Percentiles rank a stretch among this genome's conserved stretches.
Conservation (phyloP, 2,329 filamentous ascomycete genomes). For the Trichophyton mentagrophytes region DNA sequence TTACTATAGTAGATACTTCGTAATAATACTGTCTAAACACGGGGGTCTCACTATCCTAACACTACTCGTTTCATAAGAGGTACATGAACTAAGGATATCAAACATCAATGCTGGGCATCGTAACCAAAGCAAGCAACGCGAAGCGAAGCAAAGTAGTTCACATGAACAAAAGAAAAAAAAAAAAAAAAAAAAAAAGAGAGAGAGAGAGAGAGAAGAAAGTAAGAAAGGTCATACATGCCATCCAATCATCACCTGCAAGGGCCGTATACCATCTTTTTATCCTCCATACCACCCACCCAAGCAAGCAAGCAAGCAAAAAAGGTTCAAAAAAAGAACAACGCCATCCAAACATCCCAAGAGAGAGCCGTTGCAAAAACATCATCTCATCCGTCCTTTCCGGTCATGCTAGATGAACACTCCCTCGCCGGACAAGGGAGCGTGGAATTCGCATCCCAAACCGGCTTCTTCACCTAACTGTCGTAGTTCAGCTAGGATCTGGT, state of each 20-base stretch:
- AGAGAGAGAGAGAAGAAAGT: background rate
- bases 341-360: background rate
- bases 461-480: conserved; percentile 50
- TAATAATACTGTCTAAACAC: background rate
- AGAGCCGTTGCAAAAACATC: background rate
- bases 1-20: background rate
- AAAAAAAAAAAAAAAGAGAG: background rate
- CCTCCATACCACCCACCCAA: background rate
- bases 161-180: background rate
- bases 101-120: background rate
- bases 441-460: conserved; percentile 66
- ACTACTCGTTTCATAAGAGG: background rate
- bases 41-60: background rate
- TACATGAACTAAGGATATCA: background rate
- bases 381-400: background rate
- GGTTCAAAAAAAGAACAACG: background rate
- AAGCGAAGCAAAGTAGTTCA: background rate
- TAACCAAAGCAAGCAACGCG: background rate
- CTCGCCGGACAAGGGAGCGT: conserved; percentile 56
- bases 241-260: background rate
- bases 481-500: conserved; percentile 59
- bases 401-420: conserved; percentile 28
- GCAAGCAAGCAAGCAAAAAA: no score
- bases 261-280: background rate
- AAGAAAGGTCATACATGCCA: background rate